Conservation (phyloP, 1,139 yeast species). For the Magnusiomyces fungicola region DNA sequence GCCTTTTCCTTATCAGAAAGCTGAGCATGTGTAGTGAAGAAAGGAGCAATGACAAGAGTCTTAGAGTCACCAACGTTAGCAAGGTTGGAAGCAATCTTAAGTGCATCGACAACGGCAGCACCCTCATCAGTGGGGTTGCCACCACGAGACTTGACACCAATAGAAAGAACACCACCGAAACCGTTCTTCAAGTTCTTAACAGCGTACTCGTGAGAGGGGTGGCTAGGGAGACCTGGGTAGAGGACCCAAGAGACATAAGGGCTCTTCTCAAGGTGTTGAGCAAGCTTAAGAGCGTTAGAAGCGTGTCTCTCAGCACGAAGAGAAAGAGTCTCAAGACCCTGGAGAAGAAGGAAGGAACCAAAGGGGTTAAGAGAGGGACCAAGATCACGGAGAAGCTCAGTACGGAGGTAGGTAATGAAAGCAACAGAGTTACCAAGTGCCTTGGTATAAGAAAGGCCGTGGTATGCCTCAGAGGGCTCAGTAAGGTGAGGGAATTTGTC, state of each 20-base stretch:
- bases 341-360: conserved; percentile 74
- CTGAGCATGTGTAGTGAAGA: conserved; percentile 92
- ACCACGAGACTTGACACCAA: conserved; percentile 61
- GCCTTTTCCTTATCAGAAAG: conserved; percentile 70
- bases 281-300: conserved; percentile 73
- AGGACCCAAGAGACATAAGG: conserved; percentile 81
- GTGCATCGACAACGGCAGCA: conserved; percentile 71
- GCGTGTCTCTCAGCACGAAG: conserved; percentile 91
- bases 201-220: conserved; percentile 73
- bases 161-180: conserved; percentile 80
- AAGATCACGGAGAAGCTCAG: conserved; percentile 82
- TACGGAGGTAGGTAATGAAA: conserved; percentile 70
- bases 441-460: conserved; percentile 76
- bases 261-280: conserved; percentile 64
- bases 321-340: conserved; percentile 90
- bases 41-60: conserved; percentile 92
- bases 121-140: conserved; percentile 51
- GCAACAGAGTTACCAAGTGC: conserved; percentile 69
- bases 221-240: conserved; percentile 82
- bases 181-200: conserved; percentile 73
- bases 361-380: conserved; percentile 90
- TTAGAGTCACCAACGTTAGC: conserved; percentile 97
- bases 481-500: conserved; percentile 84
- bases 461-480: conserved; percentile 87
- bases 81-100: conserved; percentile 80